Evolutionary conservation across 2,329 filamentous ascomycete species (phyloP).

Genomic region (Ceratocystis ficicola): DNA sequence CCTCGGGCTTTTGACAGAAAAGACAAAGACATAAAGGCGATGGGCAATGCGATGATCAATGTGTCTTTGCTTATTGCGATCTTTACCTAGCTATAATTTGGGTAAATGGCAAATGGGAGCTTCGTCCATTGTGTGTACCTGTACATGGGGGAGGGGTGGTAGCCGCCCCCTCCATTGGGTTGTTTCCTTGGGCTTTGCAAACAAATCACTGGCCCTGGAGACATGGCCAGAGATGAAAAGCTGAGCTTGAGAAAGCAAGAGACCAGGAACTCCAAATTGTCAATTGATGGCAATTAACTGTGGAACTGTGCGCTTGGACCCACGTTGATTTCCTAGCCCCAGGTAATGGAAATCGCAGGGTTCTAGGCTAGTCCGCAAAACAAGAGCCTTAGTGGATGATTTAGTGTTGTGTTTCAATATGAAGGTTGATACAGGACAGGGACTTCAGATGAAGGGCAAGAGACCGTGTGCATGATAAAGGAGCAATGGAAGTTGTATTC

Average conservation of each 20-base stretch:
- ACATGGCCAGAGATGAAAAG: not conserved
- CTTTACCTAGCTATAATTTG: not conserved
- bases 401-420: constrained; percentile 12
- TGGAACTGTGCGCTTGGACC: constrained; percentile 16
- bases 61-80: not conserved
- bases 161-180: not conserved
- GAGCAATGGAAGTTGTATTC: not conserved
- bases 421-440: not conserved
- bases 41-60: not conserved
- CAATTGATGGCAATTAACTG: constrained; percentile 7
- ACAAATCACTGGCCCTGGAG: not conserved
- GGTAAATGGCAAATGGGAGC: not conserved
- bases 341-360: constrained; percentile 5
- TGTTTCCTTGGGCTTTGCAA: not conserved
- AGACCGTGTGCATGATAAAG: not conserved
- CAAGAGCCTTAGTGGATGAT: constrained; percentile 5
- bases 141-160: not conserved
- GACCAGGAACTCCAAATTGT: not conserved
- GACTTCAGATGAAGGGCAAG: constrained; percentile 9
- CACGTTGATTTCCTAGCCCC: constrained; percentile 10
- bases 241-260: not conserved
- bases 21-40: not conserved
- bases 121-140: not conserved
- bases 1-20: not conserved
- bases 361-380: not conserved